A percentile compares a stretch with the other conserved stretches of the same genome.
These are phyloP conservation scores for Apiotrichum porosum DNA, from an alignment of 1,284 basidiomycete species.

Conservation along the genomic window DNA sequence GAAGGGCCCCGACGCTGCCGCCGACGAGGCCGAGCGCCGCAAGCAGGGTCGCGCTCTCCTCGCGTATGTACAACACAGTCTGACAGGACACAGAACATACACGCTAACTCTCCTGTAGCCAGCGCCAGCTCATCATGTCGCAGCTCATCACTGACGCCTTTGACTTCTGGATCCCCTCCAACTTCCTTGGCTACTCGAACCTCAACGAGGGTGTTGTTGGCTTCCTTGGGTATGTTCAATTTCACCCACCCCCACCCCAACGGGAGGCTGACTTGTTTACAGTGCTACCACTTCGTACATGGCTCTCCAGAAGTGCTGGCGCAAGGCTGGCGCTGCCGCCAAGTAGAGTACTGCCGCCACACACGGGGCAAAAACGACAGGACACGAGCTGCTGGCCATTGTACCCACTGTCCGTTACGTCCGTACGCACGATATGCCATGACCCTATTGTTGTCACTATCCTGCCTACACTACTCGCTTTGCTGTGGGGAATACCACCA, in stretches of 20 bases:
- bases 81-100: not conserved
- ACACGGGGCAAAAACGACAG: not conserved
- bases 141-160: constrained; percentile 46
- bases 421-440: constrained; percentile 3
- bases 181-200: constrained; percentile 69
- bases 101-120: constrained; percentile 9
- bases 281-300: constrained; percentile 52
- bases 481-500: too few relatives aligned
- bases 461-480: too few relatives aligned
- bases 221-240: constrained; percentile 64
- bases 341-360: not conserved
- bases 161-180: constrained; percentile 77
- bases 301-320: constrained; percentile 49
- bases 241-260: not conserved
- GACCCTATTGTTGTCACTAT: not conserved
- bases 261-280: not conserved
- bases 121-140: constrained; percentile 43
- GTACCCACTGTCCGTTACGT: not conserved
- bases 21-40: constrained; percentile 37
- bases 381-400: too few relatives aligned
- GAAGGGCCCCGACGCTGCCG: constrained; percentile 29
- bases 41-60: constrained; percentile 45
- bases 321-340: constrained; percentile 33
- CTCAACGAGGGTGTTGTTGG: constrained; percentile 84
- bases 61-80: constrained; percentile 24